A percentile compares a stretch with the other conserved stretches of the same genome.
phyloP scores from a whole-genome alignment of 257 asterid genomes.

The Scutellaria baicalensis region DNA sequence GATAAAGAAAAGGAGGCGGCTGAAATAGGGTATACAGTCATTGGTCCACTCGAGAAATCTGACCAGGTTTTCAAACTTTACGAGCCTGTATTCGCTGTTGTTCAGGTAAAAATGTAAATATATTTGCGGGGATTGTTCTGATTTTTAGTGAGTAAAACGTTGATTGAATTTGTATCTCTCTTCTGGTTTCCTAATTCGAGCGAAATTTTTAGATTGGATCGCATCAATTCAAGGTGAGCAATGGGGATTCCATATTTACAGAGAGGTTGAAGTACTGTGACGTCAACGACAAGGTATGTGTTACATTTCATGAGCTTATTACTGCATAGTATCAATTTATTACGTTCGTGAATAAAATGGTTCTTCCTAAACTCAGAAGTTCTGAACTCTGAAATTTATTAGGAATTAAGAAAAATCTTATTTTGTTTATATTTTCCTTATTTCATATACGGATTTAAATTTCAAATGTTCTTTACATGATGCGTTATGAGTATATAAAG shows the following conservation, averaged over 20 bases:
- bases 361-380: neutral
- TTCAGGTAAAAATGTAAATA: constrained; percentile 45
- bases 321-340: neutral
- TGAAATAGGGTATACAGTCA: constrained; percentile 71
- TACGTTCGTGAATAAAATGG: neutral
- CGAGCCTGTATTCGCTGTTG: constrained; percentile 71
- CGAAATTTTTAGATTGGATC: constrained; percentile 66
- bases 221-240: constrained; percentile 95
- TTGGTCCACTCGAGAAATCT: constrained; percentile 57
- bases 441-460: neutral
- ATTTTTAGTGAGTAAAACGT: neutral
- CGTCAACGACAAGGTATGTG: constrained; percentile 79
- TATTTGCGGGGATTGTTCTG: neutral
- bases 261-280: constrained; percentile 88
- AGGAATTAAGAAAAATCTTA: neutral
- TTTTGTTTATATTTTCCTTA: neutral
- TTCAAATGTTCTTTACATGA: neutral
- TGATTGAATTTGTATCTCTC: neutral
- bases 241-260: constrained; percentile 60
- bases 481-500: neutral
- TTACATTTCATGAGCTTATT: neutral
- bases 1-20: constrained; percentile 38
- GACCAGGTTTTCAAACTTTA: constrained; percentile 55
- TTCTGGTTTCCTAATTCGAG: neutral
- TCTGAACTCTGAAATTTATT: neutral